Conservation (phyloP, 2,329 filamentous ascomycete genomes). For the Rachicladosporium sp. region DNA sequence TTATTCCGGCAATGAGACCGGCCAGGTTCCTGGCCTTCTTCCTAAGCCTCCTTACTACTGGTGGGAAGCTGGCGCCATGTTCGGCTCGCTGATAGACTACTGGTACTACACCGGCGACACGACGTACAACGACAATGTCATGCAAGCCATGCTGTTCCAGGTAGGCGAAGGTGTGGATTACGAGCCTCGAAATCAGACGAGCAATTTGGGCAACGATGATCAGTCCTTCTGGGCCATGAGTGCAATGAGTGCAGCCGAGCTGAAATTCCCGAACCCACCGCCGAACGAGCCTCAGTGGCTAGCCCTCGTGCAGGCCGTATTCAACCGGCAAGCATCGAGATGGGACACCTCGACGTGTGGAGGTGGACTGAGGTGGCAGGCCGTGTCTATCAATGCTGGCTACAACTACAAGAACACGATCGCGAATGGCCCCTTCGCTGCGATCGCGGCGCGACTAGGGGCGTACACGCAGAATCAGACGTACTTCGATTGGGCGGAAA, state of each 20-base stretch:
- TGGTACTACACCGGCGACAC: slow-evolving; percentile 55
- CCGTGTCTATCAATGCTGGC: slow-evolving; percentile 35
- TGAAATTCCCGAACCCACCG: slow-evolving; percentile 32
- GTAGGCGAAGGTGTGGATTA: slow-evolving; percentile 45
- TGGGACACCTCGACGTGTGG: slow-evolving; percentile 26
- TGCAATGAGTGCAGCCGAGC: slow-evolving; percentile 43
- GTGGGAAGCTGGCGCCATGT: slow-evolving; percentile 54
- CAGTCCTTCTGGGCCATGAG: slow-evolving; percentile 47
- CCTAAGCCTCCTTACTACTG: slow-evolving; percentile 55
- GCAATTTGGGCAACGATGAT: slow-evolving; percentile 38
- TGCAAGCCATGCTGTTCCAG: slow-evolving; percentile 46
- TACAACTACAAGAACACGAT: slow-evolving; percentile 39
- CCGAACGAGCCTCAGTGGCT: slow-evolving; percentile 30
- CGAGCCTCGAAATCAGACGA: slow-evolving; percentile 37
- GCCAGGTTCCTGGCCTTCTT: slow-evolving; percentile 42
- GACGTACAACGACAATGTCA: slow-evolving; percentile 49
- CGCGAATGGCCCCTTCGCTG: slow-evolving; percentile 42
- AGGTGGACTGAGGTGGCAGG: slow-evolving; percentile 28
- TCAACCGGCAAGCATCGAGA: slow-evolving; percentile 26
- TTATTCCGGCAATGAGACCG: slow-evolving; percentile 42
- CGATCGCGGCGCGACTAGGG: slow-evolving; percentile 32
- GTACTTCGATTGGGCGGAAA: slow-evolving; percentile 52
- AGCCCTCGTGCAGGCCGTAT: slow-evolving; percentile 30
- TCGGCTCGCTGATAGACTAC: slow-evolving; percentile 58
- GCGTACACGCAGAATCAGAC: slow-evolving; percentile 35